Base-by-base conservation (phyloP, 495 filamentous ascomycete species). In the Annulohypoxylon moriforme region DNA sequence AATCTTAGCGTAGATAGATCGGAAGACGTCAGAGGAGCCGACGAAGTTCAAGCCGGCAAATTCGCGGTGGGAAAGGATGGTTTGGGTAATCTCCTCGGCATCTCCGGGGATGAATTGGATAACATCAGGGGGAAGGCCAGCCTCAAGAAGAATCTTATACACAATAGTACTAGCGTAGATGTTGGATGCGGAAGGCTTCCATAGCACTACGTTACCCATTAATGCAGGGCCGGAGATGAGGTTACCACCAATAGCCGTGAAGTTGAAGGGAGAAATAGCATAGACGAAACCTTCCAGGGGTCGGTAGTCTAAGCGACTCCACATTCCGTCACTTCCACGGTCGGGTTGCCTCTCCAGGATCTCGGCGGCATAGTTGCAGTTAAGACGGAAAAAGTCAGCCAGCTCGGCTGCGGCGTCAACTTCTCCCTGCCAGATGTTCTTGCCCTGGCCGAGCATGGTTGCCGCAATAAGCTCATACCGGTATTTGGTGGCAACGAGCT, bases 401-500 rank as follows among this genome's bases (percentile, higher is more conserved):
- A 44, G 16, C 40, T 44, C 40, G 16, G 40, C 40, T 0, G 40
- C 40, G 40, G 40, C 40, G 40, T 44, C n/a, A 20, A 44, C n/a
- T 44, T 44, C 40, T 44, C 40, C 40, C 8, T 44, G 40, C 40
- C 40, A 44, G n/a, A 44, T 44, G 40, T 44, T 44, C 40, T 44
- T 44, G 40, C 40, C 40, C 40, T 44, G 40, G 40, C 40, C 40
- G 40, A 44, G 40, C 40, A 44, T 44, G n/a, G 40, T 44, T 44
- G 40, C 40, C 14, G 40, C 40, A 44, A 44, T 44, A 44, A 44
- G 40, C 16, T 44, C 40, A 9, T 44, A 44, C 20, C 40, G n/a
- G n/a, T 44, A 44, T 44, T 44, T 44, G 9, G 40, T 44, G 18
- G 40, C 7, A n/a, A 44, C 40, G 13, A 44, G 40, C n/a, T 44